Percentiles rank a stretch among this genome's conserved stretches.
phyloP scores from a whole-genome alignment of 148 eudicot species.

The Rhododendron ovatum region DNA sequence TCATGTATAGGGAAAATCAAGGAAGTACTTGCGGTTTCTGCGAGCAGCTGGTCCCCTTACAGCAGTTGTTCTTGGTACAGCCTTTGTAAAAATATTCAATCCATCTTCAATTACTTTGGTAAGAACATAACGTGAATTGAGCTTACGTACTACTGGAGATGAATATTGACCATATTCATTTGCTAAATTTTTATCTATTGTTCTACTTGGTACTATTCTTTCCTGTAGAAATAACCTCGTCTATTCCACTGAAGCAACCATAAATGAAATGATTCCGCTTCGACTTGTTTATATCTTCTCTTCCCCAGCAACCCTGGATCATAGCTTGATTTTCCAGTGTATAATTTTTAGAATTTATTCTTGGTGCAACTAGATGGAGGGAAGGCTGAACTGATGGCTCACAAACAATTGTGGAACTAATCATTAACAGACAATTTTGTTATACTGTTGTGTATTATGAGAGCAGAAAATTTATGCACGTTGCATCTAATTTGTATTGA shows the following conservation, averaged over 20 bases:
- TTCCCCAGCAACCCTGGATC: neutral
- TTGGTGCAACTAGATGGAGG: neutral
- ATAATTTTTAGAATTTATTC: neutral
- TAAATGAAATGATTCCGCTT: neutral
- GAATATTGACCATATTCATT: neutral
- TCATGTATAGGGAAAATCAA: conserved; percentile 68
- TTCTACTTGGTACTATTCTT: neutral
- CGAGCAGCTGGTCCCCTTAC: conserved; percentile 97
- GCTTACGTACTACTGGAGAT: neutral
- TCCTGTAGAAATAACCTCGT: neutral
- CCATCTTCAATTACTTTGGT: conserved; percentile 93
- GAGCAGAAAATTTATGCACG: neutral
- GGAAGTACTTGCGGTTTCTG: conserved; percentile 63
- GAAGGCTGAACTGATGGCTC: too few species aligned
- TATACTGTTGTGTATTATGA: neutral
- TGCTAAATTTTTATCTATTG: neutral
- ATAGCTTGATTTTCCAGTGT: neutral
- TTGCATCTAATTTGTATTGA: neutral
- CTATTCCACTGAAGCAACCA: neutral
- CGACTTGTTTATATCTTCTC: neutral
- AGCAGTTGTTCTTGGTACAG: conserved; percentile 87
- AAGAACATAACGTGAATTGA: conserved; percentile 33
- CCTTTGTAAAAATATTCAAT: conserved; percentile 67
- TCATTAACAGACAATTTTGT: neutral
- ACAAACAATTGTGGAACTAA: neutral